phyloP scores from a whole-genome alignment of 169 alveolate species.

The Pseudocohnilembus persalinus region DNA sequence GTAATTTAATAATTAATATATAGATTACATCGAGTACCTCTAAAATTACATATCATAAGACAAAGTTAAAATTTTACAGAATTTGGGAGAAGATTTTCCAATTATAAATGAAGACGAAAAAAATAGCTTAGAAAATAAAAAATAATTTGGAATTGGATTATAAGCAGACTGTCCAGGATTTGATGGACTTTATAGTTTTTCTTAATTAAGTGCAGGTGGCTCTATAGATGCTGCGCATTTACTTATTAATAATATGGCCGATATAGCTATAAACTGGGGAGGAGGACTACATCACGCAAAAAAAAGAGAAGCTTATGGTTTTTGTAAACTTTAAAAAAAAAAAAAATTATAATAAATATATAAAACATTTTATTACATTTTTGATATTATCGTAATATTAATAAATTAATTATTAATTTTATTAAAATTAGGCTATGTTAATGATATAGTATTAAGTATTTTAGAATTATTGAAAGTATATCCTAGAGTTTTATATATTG shows the following conservation, averaged over 20 bases:
- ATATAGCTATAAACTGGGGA: constrained; percentile 80
- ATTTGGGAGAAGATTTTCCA: constrained; percentile 5
- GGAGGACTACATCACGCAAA: constrained; percentile 82
- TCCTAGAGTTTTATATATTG: constrained; percentile 79
- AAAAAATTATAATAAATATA: too few species aligned
- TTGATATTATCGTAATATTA: too few species aligned
- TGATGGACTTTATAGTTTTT: constrained; percentile 72
- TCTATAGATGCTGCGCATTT: constrained; percentile 80
- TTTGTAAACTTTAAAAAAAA: constrained; percentile 41
- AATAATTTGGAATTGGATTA: constrained; percentile 55
- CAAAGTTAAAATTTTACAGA: neutral
- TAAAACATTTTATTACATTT: too few species aligned
- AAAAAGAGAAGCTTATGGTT: constrained; percentile 73
- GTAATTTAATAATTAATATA: too few species aligned
- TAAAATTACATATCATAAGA: constrained; percentile 41
- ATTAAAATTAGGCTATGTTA: constrained; percentile 64
- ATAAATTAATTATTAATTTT: too few species aligned
- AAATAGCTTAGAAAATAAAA: constrained; percentile 11
- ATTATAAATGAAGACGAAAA: constrained; percentile 16
- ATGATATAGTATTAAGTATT: constrained; percentile 80
- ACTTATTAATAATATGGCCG: constrained; percentile 66
- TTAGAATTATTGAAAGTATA: constrained; percentile 73
- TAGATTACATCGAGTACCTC: constrained; percentile 60
- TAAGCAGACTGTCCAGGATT: constrained; percentile 78
- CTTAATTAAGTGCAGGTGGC: constrained; percentile 61